Evolutionary conservation across 805 yeast species (phyloP), one percentile per base, ranked within the genome.

Genomic region (Yarrowia deformans): DNA sequence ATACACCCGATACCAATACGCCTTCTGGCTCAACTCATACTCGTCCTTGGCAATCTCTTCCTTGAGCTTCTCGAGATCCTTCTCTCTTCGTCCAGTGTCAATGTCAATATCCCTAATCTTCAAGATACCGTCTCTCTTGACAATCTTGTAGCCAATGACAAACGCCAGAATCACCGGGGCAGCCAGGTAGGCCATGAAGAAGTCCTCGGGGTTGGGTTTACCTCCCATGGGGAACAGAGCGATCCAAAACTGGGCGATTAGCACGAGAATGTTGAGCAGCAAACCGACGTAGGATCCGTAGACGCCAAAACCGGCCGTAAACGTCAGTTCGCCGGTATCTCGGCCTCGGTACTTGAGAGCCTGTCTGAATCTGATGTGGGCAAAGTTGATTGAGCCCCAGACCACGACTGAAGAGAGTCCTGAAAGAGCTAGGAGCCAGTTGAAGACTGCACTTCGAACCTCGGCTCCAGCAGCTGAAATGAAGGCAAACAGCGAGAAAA

Each of bases 311-410:
- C 60, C 60, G 4, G 60, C 60, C 0, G 60, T 14, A 18, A 54
- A 54, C 9, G 60, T 54, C 60, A 54, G 19, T 23, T 54, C 60
- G 1, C 45, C 19, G 9, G 34, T 54, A 14, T 54, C 43, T 54
- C 60, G 18, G 13, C 60, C 60, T 39, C 60, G 16, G 45, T 54
- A 54, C 45, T 37, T 39, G 35, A 54, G 60, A 8, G 60, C 60
- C 45, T 54, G 60, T 39, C 60, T 19, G 60, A 54, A 54, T 39
- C 60, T 19, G 45, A 54, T 54, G 12, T 54, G 60, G 35, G 60
- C 60, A 2, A 54, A 35, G 35, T 54, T 54, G 19, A 54, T 54
- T 2, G 45, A 37, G 1, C 60, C 60, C 60, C 60, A 54, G 18
- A 54, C 60, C 7, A 54, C 29, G 8, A 54, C 60, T 1, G 60